Conservation (phyloP, 2,329 filamentous ascomycete species). For the Zymoseptoria passerinii region DNA sequence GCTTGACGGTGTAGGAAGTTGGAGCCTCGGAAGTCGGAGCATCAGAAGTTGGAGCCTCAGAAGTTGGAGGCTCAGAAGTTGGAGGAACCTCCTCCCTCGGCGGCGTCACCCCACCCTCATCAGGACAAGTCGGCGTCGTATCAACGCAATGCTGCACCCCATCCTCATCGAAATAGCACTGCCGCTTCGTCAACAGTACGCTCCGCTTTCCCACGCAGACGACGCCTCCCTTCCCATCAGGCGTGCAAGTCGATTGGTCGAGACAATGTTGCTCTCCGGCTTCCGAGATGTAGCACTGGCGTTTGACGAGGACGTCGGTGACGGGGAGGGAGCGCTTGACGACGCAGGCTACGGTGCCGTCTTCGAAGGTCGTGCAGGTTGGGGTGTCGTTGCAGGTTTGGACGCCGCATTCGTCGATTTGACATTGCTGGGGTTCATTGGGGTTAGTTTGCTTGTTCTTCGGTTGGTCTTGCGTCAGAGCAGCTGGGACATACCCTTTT, state of each 20-base stretch:
- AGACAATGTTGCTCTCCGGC: slow-evolving; percentile 8
- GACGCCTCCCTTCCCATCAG: slow-evolving; percentile 4
- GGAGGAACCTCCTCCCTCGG: not conserved
- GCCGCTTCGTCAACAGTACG: slow-evolving; percentile 1
- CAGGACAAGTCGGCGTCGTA: not conserved
- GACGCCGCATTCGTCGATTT: slow-evolving; percentile 6
- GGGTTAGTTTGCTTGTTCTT: not conserved
- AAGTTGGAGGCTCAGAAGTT: not conserved
- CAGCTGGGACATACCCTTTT: not conserved
- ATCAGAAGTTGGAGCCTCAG: not conserved
- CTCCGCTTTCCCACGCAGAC: slow-evolving; percentile 6
- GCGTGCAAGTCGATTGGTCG: slow-evolving; percentile 6
- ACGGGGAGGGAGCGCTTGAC: slow-evolving; percentile 1
- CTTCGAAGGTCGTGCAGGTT: slow-evolving; percentile 8
- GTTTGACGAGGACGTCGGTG: not conserved
- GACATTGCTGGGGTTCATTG: slow-evolving; percentile 6
- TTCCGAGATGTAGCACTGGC: slow-evolving; percentile 12
- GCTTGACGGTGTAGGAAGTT: not conserved
- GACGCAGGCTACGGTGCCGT: slow-evolving; percentile 8
- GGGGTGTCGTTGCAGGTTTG: slow-evolving; percentile 13
- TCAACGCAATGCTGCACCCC: slow-evolving; percentile 2
- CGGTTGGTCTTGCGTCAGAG: not conserved
- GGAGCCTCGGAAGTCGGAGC: not conserved
- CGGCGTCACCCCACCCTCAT: slow-evolving; percentile 1
- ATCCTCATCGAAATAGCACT: slow-evolving; percentile 6